Evolutionary conservation across 2,329 filamentous ascomycete genomes (phyloP), one percentile per base, ranked within the genome.

Genomic region (Fusarium foetens): DNA sequence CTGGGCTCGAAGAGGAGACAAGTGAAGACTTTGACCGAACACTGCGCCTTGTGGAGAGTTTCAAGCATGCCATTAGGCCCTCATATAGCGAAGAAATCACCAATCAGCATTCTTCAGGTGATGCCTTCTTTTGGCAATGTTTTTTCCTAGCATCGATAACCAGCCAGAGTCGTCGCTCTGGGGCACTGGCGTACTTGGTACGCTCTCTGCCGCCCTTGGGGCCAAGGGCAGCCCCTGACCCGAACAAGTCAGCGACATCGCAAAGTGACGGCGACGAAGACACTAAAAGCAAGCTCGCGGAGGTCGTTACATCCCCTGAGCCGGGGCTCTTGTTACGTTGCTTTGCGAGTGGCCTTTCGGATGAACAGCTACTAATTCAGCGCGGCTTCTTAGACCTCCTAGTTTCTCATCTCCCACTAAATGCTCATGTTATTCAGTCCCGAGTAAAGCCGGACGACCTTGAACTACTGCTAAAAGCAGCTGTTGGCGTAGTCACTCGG

Each of bases 111-210:
- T 88, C 84, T 49, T 87, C 87, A 13, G 90, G 91, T 14, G 93
- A 95, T 73, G 93, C 93, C 72, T 98, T 96, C 81, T 99, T 98
- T 80, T 99, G 96, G 96, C 96, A 99, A 83, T 98, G 94, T 80
- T 92, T 99, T 79, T 98, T 99, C 77, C 85, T 99, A 23, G 94
- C 95, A 14, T 92, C 94, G 23, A 96, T 99, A 67, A 98, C 96
- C 2, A 95, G 95, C 77, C 89, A 94, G 45, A 94, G 91, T 68
- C 89, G 95, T 68, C 90, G 96, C 61, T 91, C 93, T 71, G 96
- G 96, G 31, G 94, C 94, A 42, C 85, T 99, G 65, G 94, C 95
- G 36, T 99, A 97, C 80, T 85, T 99, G 43, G 86, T 90, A 53
- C 91, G 94, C 64, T 90, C 90, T 76, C 84, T 99, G 35, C 96